Base-by-base conservation (phyloP, 495 filamentous ascomycete genomes). In the Schizothecium vesticola region DNA sequence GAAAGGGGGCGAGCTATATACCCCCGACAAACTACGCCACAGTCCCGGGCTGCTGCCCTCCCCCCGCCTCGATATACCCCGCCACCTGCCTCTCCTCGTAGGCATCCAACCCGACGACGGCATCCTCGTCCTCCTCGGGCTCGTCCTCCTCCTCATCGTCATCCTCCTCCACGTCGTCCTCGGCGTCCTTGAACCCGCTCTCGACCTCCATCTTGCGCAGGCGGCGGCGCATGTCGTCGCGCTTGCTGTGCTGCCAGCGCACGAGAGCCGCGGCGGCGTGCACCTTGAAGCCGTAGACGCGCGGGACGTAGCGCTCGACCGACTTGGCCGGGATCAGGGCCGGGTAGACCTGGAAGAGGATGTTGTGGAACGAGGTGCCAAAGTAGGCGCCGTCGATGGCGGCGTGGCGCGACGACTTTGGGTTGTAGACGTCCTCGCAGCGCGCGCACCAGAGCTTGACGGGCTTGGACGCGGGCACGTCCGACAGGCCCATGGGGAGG, bases 401-500 rank as follows among this genome's bases (percentile, higher is more conserved):
- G 57, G 92, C 91, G 78, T 99, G 95, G 60, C 95, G 92, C 13
- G 94, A 95, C 7, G 95, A 98, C 80, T 99, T 99, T 33, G 95
- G 95, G 79, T 97, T 97, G 85, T 99, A 99, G 66, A 97, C 88
- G 75, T 99, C 95, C 82, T 99, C 95, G 83, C 95, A 99, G 69
- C 92, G 91, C 22, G 91, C 89, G 80, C 95, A 99, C 85, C 96
- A 98, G 57, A 99, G 90, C 76, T 97, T 97, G 61, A 97, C 96
- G 12, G 94, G 88, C 74, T 92, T 94, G 71, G 86, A 81, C 77
- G 91, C 90, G 29, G 95, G 86, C 1, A 93, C 81, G 80, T 99
- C 95, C 67, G 92, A 90, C 69, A 94, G 90, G 66, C 95, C 95
- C 84, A 97, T 92, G 25, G 95, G 95, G 5, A 99, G 86, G 33